Base-by-base conservation (phyloP, 2,329 filamentous ascomycete species). In the Colletotrichum sp. region DNA sequence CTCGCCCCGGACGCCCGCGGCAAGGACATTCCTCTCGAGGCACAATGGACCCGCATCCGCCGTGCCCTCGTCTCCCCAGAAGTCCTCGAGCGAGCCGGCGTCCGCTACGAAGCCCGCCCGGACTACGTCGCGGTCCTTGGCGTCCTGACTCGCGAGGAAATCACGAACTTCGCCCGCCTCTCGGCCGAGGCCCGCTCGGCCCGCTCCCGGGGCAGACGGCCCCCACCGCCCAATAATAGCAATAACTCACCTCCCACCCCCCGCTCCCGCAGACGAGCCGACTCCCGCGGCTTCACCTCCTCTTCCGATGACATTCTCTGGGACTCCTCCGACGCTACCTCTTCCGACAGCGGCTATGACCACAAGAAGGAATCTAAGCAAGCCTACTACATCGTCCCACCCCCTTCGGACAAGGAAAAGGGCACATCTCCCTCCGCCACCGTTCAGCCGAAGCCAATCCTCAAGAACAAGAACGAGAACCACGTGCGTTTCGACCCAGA, bases 101-200 rank as follows among this genome's bases (percentile, higher is more conserved):
- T 91, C 26, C 88, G 91, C 12, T 93, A 92, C 79, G 91, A 93
- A 81, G 91, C 91, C 12, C 87, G 90, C 2, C 91, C 90, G 0
- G 87, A 89, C 2, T 93, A 91, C 75, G 90, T 93, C 4, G 92
- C 91, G 15, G 83, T 93, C 6, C 86, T 93, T 0, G 92, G 92
- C 6, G 85, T 88, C 16, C 84, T 93, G 4, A 85, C 85, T 3
- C 86, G 86, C 2, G 87, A 90, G 15, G 82, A 93, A 59, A 88
- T 93, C 52, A 84, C 85, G 24, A 85, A 89, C 8, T 90, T 87
- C 71, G 90, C 91, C 3, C 85, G 86, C 6, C 84, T 86, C 68
- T 91, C 87, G 52, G 84, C 85, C 10, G 87, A 89, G 32, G 87
- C 88, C 7, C 86, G 90, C 18, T 85, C 84, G 15, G 81, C 87